phyloP scores from a whole-genome alignment of 1,284 basidiomycete genomes.

The Sphagnurus paluster region DNA sequence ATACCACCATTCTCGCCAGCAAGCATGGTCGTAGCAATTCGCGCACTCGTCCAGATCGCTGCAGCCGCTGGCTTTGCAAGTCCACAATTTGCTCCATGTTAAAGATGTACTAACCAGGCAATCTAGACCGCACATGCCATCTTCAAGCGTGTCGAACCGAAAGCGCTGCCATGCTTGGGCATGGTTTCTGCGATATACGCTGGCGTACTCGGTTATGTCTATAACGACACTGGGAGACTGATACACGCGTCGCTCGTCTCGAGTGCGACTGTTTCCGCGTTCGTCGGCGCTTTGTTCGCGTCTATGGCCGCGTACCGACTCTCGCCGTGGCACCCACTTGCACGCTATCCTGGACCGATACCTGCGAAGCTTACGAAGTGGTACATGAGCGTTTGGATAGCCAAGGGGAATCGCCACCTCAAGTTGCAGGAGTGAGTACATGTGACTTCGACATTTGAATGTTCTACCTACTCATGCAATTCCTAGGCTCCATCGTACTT shows the following conservation, averaged over 20 bases:
- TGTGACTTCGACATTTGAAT: neutral
- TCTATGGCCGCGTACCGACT: conserved; percentile 18
- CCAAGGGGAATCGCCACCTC: conserved; percentile 13
- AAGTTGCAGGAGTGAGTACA: conserved; percentile 11
- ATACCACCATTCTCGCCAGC: neutral
- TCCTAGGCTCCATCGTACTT: conserved; percentile 5
- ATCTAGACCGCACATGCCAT: conserved; percentile 5
- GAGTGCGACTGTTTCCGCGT: neutral
- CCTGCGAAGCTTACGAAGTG: conserved; percentile 14
- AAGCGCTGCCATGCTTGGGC: neutral
- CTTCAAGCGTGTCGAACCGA: conserved; percentile 6
- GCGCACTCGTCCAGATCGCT: conserved; percentile 5
- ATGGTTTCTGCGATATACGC: conserved; percentile 1
- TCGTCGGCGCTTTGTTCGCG: conserved; percentile 1
- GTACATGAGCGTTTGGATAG: conserved; percentile 15
- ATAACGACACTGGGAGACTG: neutral
- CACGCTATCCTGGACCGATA: conserved; percentile 18
- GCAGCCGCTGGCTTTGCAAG: conserved; percentile 1
- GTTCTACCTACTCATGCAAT: neutral
- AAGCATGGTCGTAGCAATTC: neutral
- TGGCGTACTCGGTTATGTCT: neutral
- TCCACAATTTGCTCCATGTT: neutral
- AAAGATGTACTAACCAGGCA: neutral
- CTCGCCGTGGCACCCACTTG: conserved; percentile 20
- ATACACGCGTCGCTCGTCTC: conserved; percentile 1